phyloP scores from a whole-genome alignment of 202 grass and related monocot species.

The Schoenoplectus tabernaemontani region DNA sequence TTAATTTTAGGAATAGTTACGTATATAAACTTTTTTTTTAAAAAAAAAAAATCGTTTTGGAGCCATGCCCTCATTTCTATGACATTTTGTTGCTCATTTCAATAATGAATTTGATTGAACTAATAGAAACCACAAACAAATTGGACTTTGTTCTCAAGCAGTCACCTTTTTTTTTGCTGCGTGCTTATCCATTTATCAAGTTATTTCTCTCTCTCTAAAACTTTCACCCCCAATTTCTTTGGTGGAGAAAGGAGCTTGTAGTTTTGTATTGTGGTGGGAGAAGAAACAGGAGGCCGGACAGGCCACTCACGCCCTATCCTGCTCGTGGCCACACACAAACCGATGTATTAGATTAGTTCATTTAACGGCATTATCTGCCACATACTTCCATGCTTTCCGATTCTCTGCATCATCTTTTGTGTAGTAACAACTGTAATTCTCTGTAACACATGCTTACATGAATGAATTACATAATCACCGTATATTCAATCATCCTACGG shows the following conservation, averaged over 20 bases:
- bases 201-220: not conserved
- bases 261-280: slow-evolving; percentile 3
- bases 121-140: not conserved
- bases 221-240: slow-evolving; percentile 4
- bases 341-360: slow-evolving; percentile 3
- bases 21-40: too few species aligned
- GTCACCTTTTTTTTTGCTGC: not conserved
- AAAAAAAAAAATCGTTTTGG: not conserved
- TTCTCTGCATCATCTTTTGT: not conserved
- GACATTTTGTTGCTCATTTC: not conserved
- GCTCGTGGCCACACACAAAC: slow-evolving; percentile 23
- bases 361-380: not conserved
- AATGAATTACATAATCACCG: not conserved
- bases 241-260: not conserved
- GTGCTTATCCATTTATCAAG: not conserved
- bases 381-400: slow-evolving; percentile 1
- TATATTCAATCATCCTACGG: not conserved
- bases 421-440: not conserved
- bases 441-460: not conserved
- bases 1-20: not conserved
- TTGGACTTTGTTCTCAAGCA: not conserved
- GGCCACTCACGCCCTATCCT: slow-evolving; percentile 24
- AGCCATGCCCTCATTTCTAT: not conserved
- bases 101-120: not conserved
- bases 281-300: not conserved